These are phyloP conservation scores for Trametes cinnabarina DNA, from an alignment of 768 basidiomycete genomes.

Conservation along the genomic window DNA sequence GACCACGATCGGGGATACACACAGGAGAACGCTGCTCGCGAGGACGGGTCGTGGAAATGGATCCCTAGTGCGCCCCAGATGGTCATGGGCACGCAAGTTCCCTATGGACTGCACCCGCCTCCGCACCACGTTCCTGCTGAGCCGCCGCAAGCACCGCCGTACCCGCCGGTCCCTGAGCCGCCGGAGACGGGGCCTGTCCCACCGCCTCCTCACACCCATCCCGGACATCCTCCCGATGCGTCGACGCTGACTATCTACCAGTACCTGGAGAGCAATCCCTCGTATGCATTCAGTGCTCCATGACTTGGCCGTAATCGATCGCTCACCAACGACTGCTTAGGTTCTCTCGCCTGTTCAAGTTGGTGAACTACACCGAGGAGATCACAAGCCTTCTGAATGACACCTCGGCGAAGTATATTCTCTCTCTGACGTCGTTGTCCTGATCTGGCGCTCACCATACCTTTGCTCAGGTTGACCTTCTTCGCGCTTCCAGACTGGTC, in stretches of 20 bases:
- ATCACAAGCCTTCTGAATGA: constrained; percentile 40
- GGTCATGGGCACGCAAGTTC: background rate
- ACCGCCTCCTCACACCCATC: background rate
- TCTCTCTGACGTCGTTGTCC: background rate
- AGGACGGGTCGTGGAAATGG: background rate
- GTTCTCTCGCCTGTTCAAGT: constrained; percentile 41
- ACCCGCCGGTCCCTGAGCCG: background rate
- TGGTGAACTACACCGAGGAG: constrained; percentile 40
- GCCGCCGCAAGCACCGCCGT: background rate
- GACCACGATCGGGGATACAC: background rate
- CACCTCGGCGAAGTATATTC: constrained; percentile 34
- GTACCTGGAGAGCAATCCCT: constrained; percentile 24
- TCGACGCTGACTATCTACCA: constrained; percentile 30
- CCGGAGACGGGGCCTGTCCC: background rate
- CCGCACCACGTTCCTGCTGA: background rate
- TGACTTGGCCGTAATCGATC: background rate
- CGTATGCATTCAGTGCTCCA: constrained; percentile 17
- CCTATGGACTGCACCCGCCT: background rate
- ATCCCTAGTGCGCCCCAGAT: background rate
- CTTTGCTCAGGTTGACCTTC: constrained; percentile 44
- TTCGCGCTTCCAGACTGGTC: constrained; percentile 51
- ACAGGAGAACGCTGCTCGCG: background rate
- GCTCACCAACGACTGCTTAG: constrained; percentile 21
- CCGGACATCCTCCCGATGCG: background rate
- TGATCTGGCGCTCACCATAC: background rate